Percentiles rank a stretch among this genome's conserved stretches.
Conservation (phyloP, 768 basidiomycete species). For the Phanerodontia chrysosporium region DNA sequence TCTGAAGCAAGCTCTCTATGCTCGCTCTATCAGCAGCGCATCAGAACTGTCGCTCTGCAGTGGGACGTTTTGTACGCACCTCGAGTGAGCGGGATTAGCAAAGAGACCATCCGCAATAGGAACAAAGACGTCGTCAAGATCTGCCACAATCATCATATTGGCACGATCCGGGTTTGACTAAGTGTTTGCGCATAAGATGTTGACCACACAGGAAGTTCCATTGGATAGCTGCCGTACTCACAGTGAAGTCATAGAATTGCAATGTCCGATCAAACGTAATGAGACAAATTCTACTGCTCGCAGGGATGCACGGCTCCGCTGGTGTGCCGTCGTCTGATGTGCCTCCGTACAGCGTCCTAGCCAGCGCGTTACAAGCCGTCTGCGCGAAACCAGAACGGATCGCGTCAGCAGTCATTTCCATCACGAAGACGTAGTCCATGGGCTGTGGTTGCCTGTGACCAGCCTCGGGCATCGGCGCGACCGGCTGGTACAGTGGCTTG, state of each 20-base stretch:
- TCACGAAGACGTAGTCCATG: slow-evolving; percentile 76
- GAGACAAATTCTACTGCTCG: slow-evolving; percentile 61
- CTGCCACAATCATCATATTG: slow-evolving; percentile 77
- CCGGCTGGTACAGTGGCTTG: slow-evolving; percentile 47
- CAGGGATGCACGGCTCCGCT: slow-evolving; percentile 49
- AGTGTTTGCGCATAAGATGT: not conserved
- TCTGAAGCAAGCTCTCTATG: slow-evolving; percentile 62
- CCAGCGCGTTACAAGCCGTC: slow-evolving; percentile 60
- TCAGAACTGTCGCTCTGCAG: not conserved
- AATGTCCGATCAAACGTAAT: slow-evolving; percentile 76
- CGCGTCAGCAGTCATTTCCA: slow-evolving; percentile 78
- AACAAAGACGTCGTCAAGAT: slow-evolving; percentile 89
- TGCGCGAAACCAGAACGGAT: slow-evolving; percentile 65
- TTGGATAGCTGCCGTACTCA: slow-evolving; percentile 35
- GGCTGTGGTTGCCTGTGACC: slow-evolving; percentile 54
- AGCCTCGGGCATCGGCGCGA: slow-evolving; percentile 39
- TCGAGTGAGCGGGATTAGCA: slow-evolving; percentile 65
- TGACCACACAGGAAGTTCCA: not conserved
- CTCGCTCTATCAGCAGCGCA: slow-evolving; percentile 38
- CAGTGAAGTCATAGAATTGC: slow-evolving; percentile 88
- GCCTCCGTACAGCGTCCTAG: slow-evolving; percentile 60
- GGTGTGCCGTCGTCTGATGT: slow-evolving; percentile 35
- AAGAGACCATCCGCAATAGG: slow-evolving; percentile 73
- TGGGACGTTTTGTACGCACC: slow-evolving; percentile 44
- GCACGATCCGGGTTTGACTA: slow-evolving; percentile 45